These are phyloP conservation scores for Podospora pseudopauciseta DNA, from an alignment of 495 filamentous ascomycete species.

Conservation along the genomic window DNA sequence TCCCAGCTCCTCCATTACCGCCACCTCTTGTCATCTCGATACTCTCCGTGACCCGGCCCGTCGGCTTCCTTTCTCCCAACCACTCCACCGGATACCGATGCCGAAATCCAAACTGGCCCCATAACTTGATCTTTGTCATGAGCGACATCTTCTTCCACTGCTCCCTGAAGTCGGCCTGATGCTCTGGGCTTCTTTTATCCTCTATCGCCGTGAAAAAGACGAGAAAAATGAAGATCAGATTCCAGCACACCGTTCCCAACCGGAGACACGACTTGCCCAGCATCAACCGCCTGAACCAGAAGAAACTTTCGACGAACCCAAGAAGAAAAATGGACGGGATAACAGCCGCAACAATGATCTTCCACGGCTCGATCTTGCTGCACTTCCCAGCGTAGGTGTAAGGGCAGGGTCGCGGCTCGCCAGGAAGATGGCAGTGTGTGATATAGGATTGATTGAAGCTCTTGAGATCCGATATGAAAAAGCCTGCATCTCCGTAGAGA, in stretches of 20 bases:
- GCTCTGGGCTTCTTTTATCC: constrained; percentile 38
- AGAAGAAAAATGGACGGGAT: constrained; percentile 43
- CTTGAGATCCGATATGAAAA: neutral
- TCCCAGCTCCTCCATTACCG: neutral
- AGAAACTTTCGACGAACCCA: constrained; percentile 48
- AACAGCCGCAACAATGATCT: constrained; percentile 40
- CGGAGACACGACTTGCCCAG: constrained; percentile 46
- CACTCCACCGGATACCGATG: constrained; percentile 43
- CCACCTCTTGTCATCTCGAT: neutral
- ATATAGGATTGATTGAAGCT: constrained; percentile 6
- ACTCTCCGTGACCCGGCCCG: neutral
- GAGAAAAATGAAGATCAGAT: constrained; percentile 39
- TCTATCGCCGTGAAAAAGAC: constrained; percentile 42
- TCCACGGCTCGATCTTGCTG: constrained; percentile 28
- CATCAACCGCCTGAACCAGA: constrained; percentile 53
- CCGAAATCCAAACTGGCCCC: constrained; percentile 50
- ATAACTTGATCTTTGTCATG: constrained; percentile 42
- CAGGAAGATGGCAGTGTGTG: neutral
- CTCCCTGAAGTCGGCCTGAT: constrained; percentile 39
- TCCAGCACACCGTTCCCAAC: constrained; percentile 49
- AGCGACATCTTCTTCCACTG: constrained; percentile 43
- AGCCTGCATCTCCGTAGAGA: neutral
- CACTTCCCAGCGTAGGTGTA: constrained; percentile 29
- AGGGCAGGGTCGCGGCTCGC: constrained; percentile 10
- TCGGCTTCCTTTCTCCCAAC: constrained; percentile 12